Percentiles rank a stretch among this genome's conserved stretches.
Evolutionary conservation across 306 rosid genomes (phyloP).

Genomic region (barrel medic (Medicago truncatula)): DNA sequence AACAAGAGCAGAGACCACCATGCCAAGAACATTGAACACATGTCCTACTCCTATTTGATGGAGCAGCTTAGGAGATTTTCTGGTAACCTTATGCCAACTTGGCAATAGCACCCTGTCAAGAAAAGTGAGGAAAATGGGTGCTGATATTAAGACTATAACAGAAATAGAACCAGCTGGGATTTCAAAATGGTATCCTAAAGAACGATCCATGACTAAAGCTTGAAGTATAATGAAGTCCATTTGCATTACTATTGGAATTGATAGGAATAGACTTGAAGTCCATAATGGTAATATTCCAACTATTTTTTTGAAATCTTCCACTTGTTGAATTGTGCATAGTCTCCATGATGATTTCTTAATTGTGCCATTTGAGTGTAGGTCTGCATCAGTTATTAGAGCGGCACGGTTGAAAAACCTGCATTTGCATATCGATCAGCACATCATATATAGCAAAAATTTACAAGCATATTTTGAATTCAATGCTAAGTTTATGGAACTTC

Average conservation of each 20-base stretch:
- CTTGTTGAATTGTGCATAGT: conserved; percentile 64
- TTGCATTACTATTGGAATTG: conserved; percentile 53
- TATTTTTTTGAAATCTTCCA: conserved; percentile 59
- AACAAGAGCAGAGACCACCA: conserved; percentile 62
- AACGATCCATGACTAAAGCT: conserved; percentile 64
- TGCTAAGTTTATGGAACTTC: not conserved
- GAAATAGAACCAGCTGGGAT: conserved; percentile 54
- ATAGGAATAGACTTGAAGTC: conserved; percentile 56
- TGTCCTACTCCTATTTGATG: conserved; percentile 62
- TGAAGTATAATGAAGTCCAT: conserved; percentile 61
- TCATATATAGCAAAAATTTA: not conserved
- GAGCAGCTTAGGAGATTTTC: conserved; percentile 29
- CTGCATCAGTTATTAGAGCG: conserved; percentile 57
- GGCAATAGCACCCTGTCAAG: conserved; percentile 61
- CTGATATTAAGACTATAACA: conserved; percentile 47
- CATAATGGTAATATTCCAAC: conserved; percentile 58
- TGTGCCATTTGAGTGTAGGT: conserved; percentile 48
- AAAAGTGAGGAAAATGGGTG: conserved; percentile 50
- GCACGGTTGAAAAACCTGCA: conserved; percentile 63
- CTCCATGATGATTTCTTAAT: conserved; percentile 60
- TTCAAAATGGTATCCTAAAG: conserved; percentile 56
- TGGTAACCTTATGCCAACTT: conserved; percentile 45
- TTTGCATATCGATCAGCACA: not conserved
- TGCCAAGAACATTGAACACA: conserved; percentile 43
- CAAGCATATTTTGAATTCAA: too few relatives aligned